A percentile compares a stretch with the other conserved stretches of the same genome.
These are phyloP conservation scores for Saccharomycopsis sp. DNA, from an alignment of 805 yeast genomes.

Conservation along the genomic window DNA sequence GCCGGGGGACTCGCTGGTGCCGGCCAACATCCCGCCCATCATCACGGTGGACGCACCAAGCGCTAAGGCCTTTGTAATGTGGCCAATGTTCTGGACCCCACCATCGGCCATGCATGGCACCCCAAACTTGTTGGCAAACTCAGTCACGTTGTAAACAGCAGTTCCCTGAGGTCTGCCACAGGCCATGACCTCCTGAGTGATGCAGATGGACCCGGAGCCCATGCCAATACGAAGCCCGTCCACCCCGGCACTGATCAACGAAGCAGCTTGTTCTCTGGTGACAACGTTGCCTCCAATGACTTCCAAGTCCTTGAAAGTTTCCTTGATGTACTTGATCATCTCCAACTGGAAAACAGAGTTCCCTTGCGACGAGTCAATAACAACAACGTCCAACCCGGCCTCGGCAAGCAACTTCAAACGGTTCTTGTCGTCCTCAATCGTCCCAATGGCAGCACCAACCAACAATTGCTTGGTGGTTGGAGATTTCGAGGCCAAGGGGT, in stretches of 20 bases:
- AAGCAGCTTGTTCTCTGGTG: constrained; percentile 98
- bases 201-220: constrained; percentile 99
- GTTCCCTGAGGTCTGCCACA: constrained; percentile 99
- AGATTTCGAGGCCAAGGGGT: constrained; percentile 92
- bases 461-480: constrained; percentile 87
- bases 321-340: constrained; percentile 88
- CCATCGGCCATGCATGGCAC: constrained; percentile 99
- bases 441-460: constrained; percentile 99
- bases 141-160: constrained; percentile 89
- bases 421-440: constrained; percentile 77
- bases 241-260: constrained; percentile 89
- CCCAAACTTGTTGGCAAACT: constrained; percentile 91
- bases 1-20: constrained; percentile 98
- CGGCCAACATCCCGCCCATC: constrained; percentile 99
- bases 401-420: constrained; percentile 79
- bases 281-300: constrained; percentile 98
- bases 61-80: constrained; percentile 92
- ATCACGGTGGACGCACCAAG: constrained; percentile 94
- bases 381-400: constrained; percentile 95
- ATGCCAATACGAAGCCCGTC: constrained; percentile 98
- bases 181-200: constrained; percentile 99
- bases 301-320: constrained; percentile 67
- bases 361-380: constrained; percentile 95
- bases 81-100: constrained; percentile 98
- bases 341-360: constrained; percentile 91